A percentile compares a stretch with the other conserved stretches of the same genome.
Evolutionary conservation across 2,329 filamentous ascomycete genomes (phyloP).

Genomic region (Microsporum canis): DNA sequence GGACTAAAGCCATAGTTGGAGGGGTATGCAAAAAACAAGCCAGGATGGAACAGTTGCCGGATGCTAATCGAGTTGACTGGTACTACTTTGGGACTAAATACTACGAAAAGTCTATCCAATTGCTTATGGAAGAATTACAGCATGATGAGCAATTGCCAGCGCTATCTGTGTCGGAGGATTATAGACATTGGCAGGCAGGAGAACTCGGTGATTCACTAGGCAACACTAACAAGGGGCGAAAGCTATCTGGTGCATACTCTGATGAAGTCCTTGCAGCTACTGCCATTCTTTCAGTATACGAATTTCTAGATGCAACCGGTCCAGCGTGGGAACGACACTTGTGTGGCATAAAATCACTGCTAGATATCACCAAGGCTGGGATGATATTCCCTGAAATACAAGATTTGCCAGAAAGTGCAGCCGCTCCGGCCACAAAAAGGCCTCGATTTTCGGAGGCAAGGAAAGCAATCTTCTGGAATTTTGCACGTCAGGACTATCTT

Average conservation of each 20-base stretch:
- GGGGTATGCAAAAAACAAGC: conserved; percentile 38
- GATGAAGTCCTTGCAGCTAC: conserved; percentile 55
- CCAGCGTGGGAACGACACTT: conserved; percentile 54
- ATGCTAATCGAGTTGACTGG: conserved; percentile 43
- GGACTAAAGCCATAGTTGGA: conserved; percentile 40
- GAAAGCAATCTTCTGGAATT: conserved; percentile 55
- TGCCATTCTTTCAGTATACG: conserved; percentile 56
- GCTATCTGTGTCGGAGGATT: conserved; percentile 25
- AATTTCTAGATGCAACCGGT: conserved; percentile 55
- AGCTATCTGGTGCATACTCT: conserved; percentile 29
- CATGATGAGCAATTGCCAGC: conserved; percentile 26
- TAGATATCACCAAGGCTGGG: conserved; percentile 35
- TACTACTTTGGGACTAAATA: conserved; percentile 51
- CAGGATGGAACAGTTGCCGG: conserved; percentile 44
- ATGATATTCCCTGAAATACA: not conserved
- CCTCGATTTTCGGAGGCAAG: conserved; percentile 43
- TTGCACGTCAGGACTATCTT: conserved; percentile 54
- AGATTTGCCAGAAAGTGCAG: not conserved
- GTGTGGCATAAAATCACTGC: conserved; percentile 52
- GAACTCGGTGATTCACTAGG: conserved; percentile 30
- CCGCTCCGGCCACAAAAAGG: conserved; percentile 22
- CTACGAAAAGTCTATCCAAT: conserved; percentile 51
- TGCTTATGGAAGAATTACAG: conserved; percentile 39
- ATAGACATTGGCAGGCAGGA: conserved; percentile 27
- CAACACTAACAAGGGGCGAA: conserved; percentile 34